Conservation (phyloP, 257 asterid genomes). For the Capsicum baccatum region DNA sequence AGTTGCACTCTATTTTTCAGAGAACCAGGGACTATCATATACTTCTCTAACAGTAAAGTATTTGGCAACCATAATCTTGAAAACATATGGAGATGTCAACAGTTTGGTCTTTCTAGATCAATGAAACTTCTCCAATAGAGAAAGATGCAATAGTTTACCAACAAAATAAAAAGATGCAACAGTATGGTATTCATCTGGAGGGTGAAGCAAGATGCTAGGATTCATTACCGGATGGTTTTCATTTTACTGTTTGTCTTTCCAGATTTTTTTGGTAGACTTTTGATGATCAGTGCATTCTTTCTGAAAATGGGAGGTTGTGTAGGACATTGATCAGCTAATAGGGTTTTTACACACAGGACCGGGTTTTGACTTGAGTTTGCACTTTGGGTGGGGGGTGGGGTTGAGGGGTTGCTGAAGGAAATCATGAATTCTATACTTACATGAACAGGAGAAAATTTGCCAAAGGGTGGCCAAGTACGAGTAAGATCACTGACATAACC, state of each 20-base stretch:
- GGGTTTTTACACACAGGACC: not conserved
- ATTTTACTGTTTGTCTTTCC: not conserved
- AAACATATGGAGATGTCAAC: not conserved
- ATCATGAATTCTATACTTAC: slow-evolving; percentile 43
- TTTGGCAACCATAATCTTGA: slow-evolving; percentile 7
- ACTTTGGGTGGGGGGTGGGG: not conserved
- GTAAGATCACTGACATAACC: slow-evolving; percentile 97
- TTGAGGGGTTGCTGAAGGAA: not conserved
- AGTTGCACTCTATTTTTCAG: not conserved
- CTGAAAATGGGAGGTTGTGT: slow-evolving; percentile 22
- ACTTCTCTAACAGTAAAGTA: not conserved
- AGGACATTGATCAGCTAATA: slow-evolving; percentile 15
- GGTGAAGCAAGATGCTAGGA: slow-evolving; percentile 1
- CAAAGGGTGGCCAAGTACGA: slow-evolving; percentile 96
- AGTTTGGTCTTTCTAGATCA: slow-evolving; percentile 13
- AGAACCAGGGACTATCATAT: not conserved
- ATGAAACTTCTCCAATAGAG: not conserved
- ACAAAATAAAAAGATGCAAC: not conserved
- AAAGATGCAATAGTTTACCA: not conserved
- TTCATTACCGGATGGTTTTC: not conserved
- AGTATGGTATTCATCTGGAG: slow-evolving; percentile 16
- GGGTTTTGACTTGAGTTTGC: slow-evolving; percentile 3
- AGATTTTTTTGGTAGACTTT: slow-evolving; percentile 14
- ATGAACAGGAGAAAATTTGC: slow-evolving; percentile 79
- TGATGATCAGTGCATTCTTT: slow-evolving; percentile 24